These are phyloP conservation scores for Solanum chmielewskii DNA, from an alignment of 257 asterid genomes.

Conservation along the genomic window DNA sequence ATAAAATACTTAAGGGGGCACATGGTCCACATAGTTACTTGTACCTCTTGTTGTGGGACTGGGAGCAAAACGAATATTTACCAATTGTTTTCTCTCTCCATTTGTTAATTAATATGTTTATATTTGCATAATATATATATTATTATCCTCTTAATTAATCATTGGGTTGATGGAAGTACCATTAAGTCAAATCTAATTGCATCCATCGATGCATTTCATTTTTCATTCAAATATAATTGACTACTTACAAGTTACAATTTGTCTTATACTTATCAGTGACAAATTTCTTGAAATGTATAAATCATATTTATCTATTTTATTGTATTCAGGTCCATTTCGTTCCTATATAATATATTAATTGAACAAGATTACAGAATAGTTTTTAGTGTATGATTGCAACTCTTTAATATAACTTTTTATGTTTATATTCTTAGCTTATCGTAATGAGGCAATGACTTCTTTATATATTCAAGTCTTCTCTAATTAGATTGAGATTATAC, in stretches of 20 bases:
- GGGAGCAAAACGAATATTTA: neutral
- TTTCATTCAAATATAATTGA: no score
- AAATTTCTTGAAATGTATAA: neutral
- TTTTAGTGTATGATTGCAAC: neutral
- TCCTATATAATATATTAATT: neutral
- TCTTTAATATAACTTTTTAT: neutral
- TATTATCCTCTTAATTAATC: neutral
- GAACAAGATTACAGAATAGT: neutral
- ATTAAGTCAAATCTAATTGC: neutral
- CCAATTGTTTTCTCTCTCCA: neutral
- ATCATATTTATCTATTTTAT: neutral
- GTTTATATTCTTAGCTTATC: neutral
- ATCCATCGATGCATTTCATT: no score
- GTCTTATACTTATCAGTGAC: neutral
- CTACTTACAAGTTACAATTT: neutral
- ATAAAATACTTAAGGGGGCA: neutral
- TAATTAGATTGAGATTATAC: neutral
- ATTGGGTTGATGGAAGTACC: neutral
- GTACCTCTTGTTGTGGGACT: neutral
- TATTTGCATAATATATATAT: neutral
- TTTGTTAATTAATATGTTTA: neutral
- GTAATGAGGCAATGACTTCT: neutral
- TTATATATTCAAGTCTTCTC: neutral
- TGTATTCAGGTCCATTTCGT: neutral
- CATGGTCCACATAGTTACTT: neutral